These are phyloP conservation scores for Rhynchospora breviuscula DNA, from an alignment of 176 grass and related monocot genomes.

Conservation along the genomic window DNA sequence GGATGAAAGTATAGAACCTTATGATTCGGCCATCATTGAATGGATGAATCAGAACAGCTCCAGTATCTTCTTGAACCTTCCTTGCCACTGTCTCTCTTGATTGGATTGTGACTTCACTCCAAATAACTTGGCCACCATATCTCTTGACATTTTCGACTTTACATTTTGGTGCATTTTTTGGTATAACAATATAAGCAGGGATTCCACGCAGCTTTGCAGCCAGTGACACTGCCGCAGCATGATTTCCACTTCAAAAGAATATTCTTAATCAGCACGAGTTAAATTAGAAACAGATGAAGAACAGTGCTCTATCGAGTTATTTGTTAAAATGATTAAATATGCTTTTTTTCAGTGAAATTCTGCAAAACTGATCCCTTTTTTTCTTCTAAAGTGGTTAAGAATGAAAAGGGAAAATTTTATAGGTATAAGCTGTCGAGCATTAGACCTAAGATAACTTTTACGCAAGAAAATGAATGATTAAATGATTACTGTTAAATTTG, in stretches of 20 bases:
- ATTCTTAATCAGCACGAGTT: background rate
- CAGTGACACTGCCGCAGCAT: constrained; percentile 83
- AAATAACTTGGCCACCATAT: constrained; percentile 67
- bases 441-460: background rate
- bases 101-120: constrained; percentile 65
- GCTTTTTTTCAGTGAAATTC: background rate
- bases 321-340: background rate
- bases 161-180: constrained; percentile 69
- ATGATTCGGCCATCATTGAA: constrained; percentile 86
- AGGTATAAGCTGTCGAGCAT: background rate
- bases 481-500: background rate
- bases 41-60: constrained; percentile 79
- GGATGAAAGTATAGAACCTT: constrained; percentile 39
- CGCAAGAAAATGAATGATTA: background rate
- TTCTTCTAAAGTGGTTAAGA: background rate
- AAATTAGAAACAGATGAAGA: background rate
- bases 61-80: constrained; percentile 73
- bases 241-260: constrained; percentile 56
- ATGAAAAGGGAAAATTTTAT: background rate
- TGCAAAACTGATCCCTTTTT: background rate
- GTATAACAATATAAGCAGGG: constrained; percentile 86
- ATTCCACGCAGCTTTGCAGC: constrained; percentile 83
- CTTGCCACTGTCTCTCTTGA: constrained; percentile 66
- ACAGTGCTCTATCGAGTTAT: background rate
- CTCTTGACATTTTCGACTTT: constrained; percentile 86